Evolutionary conservation across 495 filamentous ascomycete genomes (phyloP).

Genomic region (Sabuloglossum arenarium): DNA sequence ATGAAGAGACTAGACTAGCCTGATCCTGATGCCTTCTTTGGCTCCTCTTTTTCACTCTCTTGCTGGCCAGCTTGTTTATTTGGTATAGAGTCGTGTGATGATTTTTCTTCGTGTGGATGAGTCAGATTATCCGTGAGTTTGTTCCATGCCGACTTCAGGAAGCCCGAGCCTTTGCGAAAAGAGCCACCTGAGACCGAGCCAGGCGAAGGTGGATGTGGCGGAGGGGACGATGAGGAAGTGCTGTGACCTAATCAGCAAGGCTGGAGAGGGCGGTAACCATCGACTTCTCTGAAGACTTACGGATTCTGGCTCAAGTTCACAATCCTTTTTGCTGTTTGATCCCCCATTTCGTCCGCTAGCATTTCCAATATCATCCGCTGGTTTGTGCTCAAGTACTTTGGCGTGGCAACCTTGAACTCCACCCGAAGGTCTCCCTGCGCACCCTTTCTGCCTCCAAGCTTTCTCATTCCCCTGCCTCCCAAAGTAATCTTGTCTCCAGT

Average conservation of each 20-base stretch:
- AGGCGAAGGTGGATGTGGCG: background rate
- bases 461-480: constrained; percentile 79
- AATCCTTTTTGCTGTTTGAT: constrained; percentile 74
- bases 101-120: constrained; percentile 13
- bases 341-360: constrained; percentile 82
- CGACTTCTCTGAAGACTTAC: constrained; percentile 14
- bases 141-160: constrained; percentile 79
- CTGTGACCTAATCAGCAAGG: background rate
- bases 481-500: constrained; percentile 83
- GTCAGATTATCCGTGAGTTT: constrained; percentile 58
- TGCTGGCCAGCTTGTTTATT: constrained; percentile 8
- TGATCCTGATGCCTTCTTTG: constrained; percentile 39
- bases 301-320: constrained; percentile 41
- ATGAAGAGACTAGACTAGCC: constrained; percentile 12
- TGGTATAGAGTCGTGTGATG: constrained; percentile 5
- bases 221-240: background rate
- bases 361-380: constrained; percentile 86
- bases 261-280: background rate
- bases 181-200: constrained; percentile 8
- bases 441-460: constrained; percentile 32
- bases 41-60: constrained; percentile 20
- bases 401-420: constrained; percentile 89
- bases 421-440: constrained; percentile 65
- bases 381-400: constrained; percentile 73
- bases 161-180: constrained; percentile 49